Evolutionary conservation across 2,329 filamentous ascomycete genomes (phyloP), one percentile per base, ranked within the genome.

Genomic region (Bipolaris victoriae): DNA sequence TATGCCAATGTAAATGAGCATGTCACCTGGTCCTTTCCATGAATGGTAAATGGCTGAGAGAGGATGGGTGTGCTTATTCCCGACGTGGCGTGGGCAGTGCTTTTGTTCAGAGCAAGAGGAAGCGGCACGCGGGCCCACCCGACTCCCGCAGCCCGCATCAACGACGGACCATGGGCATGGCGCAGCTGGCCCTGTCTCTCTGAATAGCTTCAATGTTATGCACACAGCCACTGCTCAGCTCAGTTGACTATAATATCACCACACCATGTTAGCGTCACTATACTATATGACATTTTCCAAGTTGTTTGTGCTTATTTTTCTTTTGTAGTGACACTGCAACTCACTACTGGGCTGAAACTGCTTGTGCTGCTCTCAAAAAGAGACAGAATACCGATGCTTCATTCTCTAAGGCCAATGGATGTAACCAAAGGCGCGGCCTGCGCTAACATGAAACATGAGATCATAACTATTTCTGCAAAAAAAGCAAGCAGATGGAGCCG

Each of bases 371-470:
- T 31, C 15, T 49, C 40, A 16, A 20, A 20, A 41, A 18, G 41
- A 51, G 49, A 31, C 35, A 29, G n/a, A 29, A 29, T 43, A 43
- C 22, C 43, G 33, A 52, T 36, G 24, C 29, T 46, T 16, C 15
- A 31, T 52, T 41, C 31, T 48, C 45, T 16, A 43, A 37, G 24
- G 31, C 22, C 20, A 31, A 16, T 26, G 44, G 39, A 52, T 35
- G 10, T 31, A 40, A 40, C 50, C 43, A 20, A 36, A 37, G 22
- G 40, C 31, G 50, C 43, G 29, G n/a, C 50, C 47, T 56, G 51
- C 24, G 43, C 44, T 59, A 56, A 40, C 37, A 55, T 41, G 7
- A 31, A 52, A 41, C 39, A 39, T 48, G 16, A 48, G 31, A 24
- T 45, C 52, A 35, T 52, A 44, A 18, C 37, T 44, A 35, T 45